Conservation (phyloP, 352 stramenopile genomes). For the Pythium vanterpoolii region DNA sequence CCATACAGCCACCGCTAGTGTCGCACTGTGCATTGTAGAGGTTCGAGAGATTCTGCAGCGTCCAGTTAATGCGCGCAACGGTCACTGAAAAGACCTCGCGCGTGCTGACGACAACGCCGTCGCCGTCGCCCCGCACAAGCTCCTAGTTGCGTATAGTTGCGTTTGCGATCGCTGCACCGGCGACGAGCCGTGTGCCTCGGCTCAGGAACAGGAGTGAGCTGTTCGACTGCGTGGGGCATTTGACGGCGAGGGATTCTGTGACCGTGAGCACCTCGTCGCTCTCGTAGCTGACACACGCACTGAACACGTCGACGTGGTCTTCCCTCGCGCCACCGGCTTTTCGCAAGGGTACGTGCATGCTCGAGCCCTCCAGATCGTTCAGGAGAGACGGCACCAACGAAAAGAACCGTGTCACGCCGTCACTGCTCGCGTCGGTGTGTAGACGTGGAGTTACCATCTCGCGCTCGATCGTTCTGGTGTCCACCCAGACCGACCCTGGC, state of each 20-base stretch:
- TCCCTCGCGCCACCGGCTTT: neutral
- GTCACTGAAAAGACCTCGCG: neutral
- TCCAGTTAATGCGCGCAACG: neutral
- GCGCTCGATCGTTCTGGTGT: conserved; percentile 2
- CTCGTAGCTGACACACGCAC: neutral
- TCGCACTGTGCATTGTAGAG: neutral
- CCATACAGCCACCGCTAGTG: neutral
- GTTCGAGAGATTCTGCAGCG: neutral
- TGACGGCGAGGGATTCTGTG: neutral
- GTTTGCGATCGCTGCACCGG: neutral
- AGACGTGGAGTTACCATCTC: neutral
- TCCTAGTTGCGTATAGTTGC: neutral
- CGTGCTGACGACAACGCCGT: neutral
- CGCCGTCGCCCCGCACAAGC: conserved; percentile 1
- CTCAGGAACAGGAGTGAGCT: neutral
- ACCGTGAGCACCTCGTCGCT: neutral
- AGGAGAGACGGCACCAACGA: no score
- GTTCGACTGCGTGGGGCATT: neutral
- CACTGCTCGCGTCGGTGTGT: neutral
- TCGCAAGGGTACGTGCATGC: neutral
- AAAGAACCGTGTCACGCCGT: neutral
- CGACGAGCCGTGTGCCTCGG: neutral
- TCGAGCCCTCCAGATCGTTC: neutral
- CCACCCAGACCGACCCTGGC: neutral
- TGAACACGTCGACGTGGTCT: neutral